Conservation (phyloP, 2,329 filamentous ascomycete genomes). For the Hypoxylon sp. region DNA sequence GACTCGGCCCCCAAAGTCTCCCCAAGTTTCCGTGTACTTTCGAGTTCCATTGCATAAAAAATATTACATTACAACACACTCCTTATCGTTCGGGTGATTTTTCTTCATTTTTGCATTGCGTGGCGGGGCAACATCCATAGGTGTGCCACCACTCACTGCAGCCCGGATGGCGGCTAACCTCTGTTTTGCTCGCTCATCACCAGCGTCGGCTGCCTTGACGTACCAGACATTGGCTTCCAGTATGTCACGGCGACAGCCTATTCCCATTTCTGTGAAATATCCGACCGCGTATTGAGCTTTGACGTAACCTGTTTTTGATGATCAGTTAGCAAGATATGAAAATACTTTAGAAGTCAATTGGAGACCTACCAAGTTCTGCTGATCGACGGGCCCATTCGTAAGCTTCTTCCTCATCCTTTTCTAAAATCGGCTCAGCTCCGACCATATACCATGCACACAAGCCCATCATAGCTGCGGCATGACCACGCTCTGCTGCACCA, state of each 20-base stretch:
- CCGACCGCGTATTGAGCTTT: conserved; percentile 94
- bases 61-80: conserved; percentile 71
- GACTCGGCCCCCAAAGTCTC: conserved; percentile 3
- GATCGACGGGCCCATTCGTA: conserved; percentile 95
- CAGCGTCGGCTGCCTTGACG: conserved; percentile 92
- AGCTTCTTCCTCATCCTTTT: conserved; percentile 95
- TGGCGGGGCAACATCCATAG: conserved; percentile 70
- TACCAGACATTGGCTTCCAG: conserved; percentile 99
- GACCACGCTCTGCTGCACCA: conserved; percentile 85
- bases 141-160: conserved; percentile 74
- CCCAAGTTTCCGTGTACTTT: conserved; percentile 4
- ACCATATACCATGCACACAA: conserved; percentile 99
- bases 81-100: conserved; percentile 62
- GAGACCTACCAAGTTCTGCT: conserved; percentile 82
- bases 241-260: conserved; percentile 93
- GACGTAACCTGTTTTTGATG: conserved; percentile 66
- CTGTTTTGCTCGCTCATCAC: conserved; percentile 90
- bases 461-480: conserved; percentile 95
- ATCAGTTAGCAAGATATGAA: conserved; percentile 38
- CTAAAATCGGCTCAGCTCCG: conserved; percentile 89
- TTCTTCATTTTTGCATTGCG: conserved; percentile 68
- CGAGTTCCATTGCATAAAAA: conserved; percentile 25
- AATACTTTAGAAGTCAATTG: conserved; percentile 1
- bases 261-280: conserved; percentile 99
- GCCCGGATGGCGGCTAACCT: conserved; percentile 88